Conservation (phyloP, 2,329 filamentous ascomycete genomes). For the Mariannaea sp. region DNA sequence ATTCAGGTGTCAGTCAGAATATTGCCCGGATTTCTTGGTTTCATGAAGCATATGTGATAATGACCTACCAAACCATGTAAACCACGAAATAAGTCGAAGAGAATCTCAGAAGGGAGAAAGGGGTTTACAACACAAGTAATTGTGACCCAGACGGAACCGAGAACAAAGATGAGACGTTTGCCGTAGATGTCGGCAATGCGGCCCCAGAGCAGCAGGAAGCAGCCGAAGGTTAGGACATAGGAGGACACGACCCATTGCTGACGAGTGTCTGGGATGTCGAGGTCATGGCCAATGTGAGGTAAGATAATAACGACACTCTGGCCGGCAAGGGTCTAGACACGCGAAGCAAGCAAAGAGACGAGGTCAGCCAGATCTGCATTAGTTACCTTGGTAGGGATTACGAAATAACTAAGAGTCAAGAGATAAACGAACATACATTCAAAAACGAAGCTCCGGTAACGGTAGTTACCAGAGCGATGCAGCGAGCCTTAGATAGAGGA, state of each 20-base stretch:
- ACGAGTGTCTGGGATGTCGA: slow-evolving; percentile 61
- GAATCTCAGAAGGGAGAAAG: slow-evolving; percentile 69
- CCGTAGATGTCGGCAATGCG: slow-evolving; percentile 70
- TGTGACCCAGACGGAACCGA: slow-evolving; percentile 67
- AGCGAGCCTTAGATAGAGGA: slow-evolving; percentile 54
- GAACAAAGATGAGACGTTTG: slow-evolving; percentile 67
- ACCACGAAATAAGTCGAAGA: slow-evolving; percentile 68
- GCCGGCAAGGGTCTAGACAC: slow-evolving; percentile 35
- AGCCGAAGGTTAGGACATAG: slow-evolving; percentile 69
- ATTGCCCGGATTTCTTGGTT: too few species aligned
- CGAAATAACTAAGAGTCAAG: neutral
- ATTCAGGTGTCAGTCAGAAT: too few species aligned
- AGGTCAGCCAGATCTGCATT: neutral
- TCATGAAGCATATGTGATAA: too few species aligned
- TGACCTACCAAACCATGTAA: slow-evolving; percentile 62
- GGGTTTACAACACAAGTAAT: slow-evolving; percentile 63
- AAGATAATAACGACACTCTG: slow-evolving; percentile 45
- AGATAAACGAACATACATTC: slow-evolving; percentile 47
- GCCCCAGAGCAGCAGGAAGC: slow-evolving; percentile 70
- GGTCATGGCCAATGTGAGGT: slow-evolving; percentile 61
- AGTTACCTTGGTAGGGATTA: neutral
- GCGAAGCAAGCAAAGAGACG: neutral
- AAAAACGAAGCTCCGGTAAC: slow-evolving; percentile 61
- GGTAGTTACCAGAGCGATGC: slow-evolving; percentile 59
- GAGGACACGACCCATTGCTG: slow-evolving; percentile 71